phyloP scores from a whole-genome alignment of 805 yeast species.

The Nakazawaea pomicola region DNA sequence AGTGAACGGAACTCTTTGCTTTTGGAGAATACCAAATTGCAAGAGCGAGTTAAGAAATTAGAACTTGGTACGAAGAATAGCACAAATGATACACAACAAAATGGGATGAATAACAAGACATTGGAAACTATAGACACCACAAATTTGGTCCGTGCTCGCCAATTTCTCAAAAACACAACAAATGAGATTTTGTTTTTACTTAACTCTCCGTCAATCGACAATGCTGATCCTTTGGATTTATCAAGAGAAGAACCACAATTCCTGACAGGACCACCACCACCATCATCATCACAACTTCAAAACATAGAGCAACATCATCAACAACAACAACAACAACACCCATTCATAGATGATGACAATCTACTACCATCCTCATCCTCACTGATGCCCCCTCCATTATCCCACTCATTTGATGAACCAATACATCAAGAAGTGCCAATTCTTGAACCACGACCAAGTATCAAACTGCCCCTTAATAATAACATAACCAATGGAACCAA shows the following conservation, averaged over 20 bases:
- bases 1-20: conserved; percentile 44
- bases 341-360: no score
- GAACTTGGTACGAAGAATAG: neutral
- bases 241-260: conserved; percentile 15
- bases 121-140: conserved; percentile 5
- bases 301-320: neutral
- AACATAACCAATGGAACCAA: no score
- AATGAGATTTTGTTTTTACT: conserved; percentile 30
- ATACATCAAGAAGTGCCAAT: no score
- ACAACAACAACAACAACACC: neutral
- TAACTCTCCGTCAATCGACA: conserved; percentile 28
- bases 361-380: no score
- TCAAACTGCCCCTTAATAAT: no score
- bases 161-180: conserved; percentile 29
- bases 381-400: no score
- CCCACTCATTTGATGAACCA: no score
- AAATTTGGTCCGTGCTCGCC: conserved; percentile 24
- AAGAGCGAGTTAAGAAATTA: conserved; percentile 27
- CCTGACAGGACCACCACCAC: no score
- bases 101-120: neutral
- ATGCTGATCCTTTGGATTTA: conserved; percentile 23
- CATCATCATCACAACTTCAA: neutral
- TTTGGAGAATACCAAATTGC: conserved; percentile 36
- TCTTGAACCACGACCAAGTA: no score
- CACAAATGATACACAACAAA: no score